Evolutionary conservation across 1,284 basidiomycete genomes (phyloP).

Genomic region (Amylostereum areolatum): DNA sequence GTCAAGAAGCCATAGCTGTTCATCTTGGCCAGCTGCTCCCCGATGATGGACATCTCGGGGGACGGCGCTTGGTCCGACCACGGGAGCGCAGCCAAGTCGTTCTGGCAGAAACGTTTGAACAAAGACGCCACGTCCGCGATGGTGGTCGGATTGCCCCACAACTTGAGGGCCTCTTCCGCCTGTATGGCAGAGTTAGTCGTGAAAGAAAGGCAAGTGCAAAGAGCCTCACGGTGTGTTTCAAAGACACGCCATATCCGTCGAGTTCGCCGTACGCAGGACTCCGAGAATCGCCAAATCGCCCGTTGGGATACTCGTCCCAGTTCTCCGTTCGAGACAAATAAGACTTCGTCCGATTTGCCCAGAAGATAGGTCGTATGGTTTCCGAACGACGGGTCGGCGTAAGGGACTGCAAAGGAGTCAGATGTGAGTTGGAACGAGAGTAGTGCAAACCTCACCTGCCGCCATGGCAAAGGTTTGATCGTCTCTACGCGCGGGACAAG

Average conservation of each 20-base stretch:
- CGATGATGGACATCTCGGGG: slow-evolving; percentile 83
- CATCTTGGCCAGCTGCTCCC: slow-evolving; percentile 74
- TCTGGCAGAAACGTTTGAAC: slow-evolving; percentile 78
- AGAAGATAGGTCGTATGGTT: slow-evolving; percentile 92
- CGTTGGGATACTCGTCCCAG: slow-evolving; percentile 99
- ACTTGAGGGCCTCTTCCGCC: slow-evolving; percentile 78
- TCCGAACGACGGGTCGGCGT: slow-evolving; percentile 85
- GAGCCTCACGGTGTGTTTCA: slow-evolving; percentile 70
- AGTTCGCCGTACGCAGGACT: slow-evolving; percentile 97
- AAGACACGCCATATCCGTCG: slow-evolving; percentile 88
- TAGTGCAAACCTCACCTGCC: slow-evolving; percentile 55
- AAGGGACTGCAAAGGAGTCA: slow-evolving; percentile 52
- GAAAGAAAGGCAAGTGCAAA: neutral
- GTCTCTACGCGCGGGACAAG: slow-evolving; percentile 83
- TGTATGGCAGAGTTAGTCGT: slow-evolving; percentile 23
- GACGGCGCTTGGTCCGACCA: slow-evolving; percentile 94
- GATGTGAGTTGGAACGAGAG: slow-evolving; percentile 9
- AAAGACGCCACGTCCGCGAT: slow-evolving; percentile 64
- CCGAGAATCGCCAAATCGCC: slow-evolving; percentile 94
- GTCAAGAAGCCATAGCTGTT: slow-evolving; percentile 92
- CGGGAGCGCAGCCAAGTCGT: slow-evolving; percentile 72
- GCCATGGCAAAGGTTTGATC: slow-evolving; percentile 88
- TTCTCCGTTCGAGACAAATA: slow-evolving; percentile 90
- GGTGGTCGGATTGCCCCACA: slow-evolving; percentile 84
- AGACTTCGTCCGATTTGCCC: slow-evolving; percentile 90